Conservation (phyloP, 768 basidiomycete genomes). For the Kondoa malvinella region DNA sequence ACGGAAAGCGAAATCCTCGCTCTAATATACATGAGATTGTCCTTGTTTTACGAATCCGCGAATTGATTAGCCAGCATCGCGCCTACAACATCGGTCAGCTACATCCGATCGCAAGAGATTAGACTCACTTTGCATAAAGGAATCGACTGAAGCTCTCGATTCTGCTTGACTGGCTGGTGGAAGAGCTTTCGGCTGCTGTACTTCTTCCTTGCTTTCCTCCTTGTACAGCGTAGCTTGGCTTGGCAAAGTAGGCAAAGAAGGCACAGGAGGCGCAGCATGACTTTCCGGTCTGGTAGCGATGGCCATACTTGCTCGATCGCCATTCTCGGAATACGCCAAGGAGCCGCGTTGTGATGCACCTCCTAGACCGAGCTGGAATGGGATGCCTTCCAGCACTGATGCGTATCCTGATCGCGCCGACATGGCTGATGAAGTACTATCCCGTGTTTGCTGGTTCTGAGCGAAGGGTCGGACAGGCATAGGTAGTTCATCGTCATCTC, state of each 20-base stretch:
- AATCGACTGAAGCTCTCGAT: slow-evolving; percentile 2
- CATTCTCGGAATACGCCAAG: slow-evolving; percentile 7
- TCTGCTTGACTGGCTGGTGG: not conserved
- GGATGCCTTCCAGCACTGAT: slow-evolving; percentile 23
- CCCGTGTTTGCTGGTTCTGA: not conserved
- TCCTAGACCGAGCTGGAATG: slow-evolving; percentile 25
- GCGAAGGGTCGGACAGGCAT: slow-evolving; percentile 21
- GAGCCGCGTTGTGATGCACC: slow-evolving; percentile 10
- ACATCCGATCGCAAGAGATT: not conserved
- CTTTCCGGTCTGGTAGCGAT: not conserved
- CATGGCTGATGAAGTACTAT: slow-evolving; percentile 8
- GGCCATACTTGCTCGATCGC: slow-evolving; percentile 1
- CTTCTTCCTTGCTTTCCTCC: not conserved
- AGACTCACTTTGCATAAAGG: not conserved
- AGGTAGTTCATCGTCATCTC: slow-evolving; percentile 20
- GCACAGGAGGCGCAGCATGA: not conserved
- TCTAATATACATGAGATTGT: too few species aligned
- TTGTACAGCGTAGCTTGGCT: not conserved
- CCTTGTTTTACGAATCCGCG: not conserved
- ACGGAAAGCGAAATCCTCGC: too few species aligned
- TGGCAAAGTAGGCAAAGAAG: not conserved
- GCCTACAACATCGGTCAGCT: not conserved
- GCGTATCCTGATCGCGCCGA: slow-evolving; percentile 25
- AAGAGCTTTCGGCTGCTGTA: not conserved
- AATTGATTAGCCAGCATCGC: not conserved